Conservation (phyloP, 169 alveolate genomes). For the Cryptosporidium bovis region DNA sequence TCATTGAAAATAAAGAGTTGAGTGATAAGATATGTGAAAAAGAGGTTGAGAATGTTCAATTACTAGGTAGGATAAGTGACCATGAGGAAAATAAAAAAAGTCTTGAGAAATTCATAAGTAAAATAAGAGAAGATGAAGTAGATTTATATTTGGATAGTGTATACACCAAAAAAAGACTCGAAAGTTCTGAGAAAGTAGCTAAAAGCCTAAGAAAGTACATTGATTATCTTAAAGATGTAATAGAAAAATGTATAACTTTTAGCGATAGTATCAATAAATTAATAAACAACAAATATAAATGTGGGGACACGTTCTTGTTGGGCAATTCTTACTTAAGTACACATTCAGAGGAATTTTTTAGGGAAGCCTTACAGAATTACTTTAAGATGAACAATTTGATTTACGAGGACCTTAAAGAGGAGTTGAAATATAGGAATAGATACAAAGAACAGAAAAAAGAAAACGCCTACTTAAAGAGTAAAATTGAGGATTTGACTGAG, state of each 20-base stretch:
- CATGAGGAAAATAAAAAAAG: conserved; percentile 36
- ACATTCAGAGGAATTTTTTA: conserved; percentile 24
- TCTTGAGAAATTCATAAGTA: conserved; percentile 29
- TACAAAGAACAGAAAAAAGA: conserved; percentile 20
- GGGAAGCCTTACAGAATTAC: not conserved
- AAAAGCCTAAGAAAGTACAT: conserved; percentile 11
- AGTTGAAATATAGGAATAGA: conserved; percentile 7
- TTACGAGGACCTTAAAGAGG: conserved; percentile 15
- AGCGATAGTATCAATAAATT: not conserved
- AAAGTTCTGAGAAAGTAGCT: not conserved
- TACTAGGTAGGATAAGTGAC: conserved; percentile 5
- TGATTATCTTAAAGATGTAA: conserved; percentile 19
- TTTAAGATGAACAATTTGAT: conserved; percentile 6
- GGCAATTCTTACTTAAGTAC: not conserved
- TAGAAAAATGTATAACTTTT: conserved; percentile 19
- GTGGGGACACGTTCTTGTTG: too few species aligned
- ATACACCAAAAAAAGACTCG: not conserved
- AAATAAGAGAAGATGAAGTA: conserved; percentile 45
- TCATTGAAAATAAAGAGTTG: conserved; percentile 31
- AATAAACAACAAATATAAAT: conserved; percentile 4
- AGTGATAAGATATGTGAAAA: conserved; percentile 6
- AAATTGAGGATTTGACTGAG: conserved; percentile 1
- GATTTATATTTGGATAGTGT: conserved; percentile 26
- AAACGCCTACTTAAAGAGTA: conserved; percentile 5
- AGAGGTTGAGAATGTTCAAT: conserved; percentile 42